Base-by-base conservation (phyloP, 495 filamentous ascomycete species). In the Tuber melanosporum region DNA sequence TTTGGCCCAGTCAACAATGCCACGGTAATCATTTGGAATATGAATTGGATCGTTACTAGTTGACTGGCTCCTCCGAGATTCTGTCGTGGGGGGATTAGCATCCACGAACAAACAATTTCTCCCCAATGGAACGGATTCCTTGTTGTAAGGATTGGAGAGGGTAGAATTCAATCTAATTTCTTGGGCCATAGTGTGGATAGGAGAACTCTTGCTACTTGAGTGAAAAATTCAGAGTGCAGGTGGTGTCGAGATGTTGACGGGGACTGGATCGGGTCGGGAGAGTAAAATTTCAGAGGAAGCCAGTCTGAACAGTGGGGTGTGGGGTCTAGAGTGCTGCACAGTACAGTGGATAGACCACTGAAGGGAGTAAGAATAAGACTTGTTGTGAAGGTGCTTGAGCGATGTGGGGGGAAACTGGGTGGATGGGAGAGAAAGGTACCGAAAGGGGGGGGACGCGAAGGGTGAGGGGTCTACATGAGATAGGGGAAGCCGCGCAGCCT, bases 101-200 rank as follows among this genome's bases (percentile, higher is more conserved):
- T 36, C 4, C 26, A 36, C 57, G 7, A 17, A 66, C 26, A 66
- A 17, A 15, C 26, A 32, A 14, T 15, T 66, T 26, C 57, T 66
- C 12, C 43, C 43, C 26, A n/a, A 22, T 19, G 49, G 15, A 72
- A 43, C 52, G 43, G 73, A 71, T 20, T 62, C 73, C 19, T 49
- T 70, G 41, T 49, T 76, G 32, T 76, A 70, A 19, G 46, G 42
- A 36, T 66, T 44, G 22, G 71, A 32, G 36, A 75, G 43, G 15
- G 41, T 17, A 12, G 71, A 57, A 44, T 71, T 17, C 77, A 74
- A 71, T 17, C 42, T 72, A 14, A 39, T 52, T 66, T 79, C 73
- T 71, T 45, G 77, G n/a, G 70, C 70, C 66, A 73, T 74, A 43
- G 20, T 73, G 6, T 70, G 71, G 47, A 41, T 41, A 15, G 45